phyloP scores from a whole-genome alignment of 257 asterid genomes.

The Fraxinus cuspidata region DNA sequence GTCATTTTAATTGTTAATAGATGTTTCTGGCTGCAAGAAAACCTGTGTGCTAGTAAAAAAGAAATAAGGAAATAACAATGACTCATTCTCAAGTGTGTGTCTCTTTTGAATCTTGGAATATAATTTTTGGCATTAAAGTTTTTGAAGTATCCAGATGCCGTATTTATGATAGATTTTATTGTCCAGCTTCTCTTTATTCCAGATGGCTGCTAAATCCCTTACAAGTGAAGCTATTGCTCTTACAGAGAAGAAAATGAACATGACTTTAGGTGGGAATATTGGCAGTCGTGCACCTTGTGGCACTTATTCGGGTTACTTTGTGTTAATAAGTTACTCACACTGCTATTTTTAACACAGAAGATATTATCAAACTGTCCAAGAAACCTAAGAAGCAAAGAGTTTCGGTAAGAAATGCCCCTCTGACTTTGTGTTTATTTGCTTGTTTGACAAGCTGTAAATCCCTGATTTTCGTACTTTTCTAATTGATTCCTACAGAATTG shows the following conservation, averaged over 20 bases:
- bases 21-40: neutral
- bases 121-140: neutral
- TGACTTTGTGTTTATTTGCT: slow-evolving; percentile 10
- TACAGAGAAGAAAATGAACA: slow-evolving; percentile 95
- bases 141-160: neutral
- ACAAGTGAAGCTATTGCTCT: slow-evolving; percentile 75
- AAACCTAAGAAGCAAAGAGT: slow-evolving; percentile 68
- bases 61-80: neutral
- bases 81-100: neutral
- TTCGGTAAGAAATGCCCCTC: slow-evolving; percentile 45
- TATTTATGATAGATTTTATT: slow-evolving; percentile 8
- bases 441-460: neutral
- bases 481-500: slow-evolving; percentile 52
- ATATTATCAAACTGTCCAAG: slow-evolving; percentile 85
- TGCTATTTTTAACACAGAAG: slow-evolving; percentile 54
- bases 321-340: slow-evolving; percentile 12
- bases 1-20: too few species aligned
- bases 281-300: neutral
- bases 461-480: slow-evolving; percentile 16
- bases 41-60: neutral
- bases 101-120: neutral
- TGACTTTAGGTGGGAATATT: slow-evolving; percentile 68
- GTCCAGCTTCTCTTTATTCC: slow-evolving; percentile 25
- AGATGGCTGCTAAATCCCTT: slow-evolving; percentile 76
- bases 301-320: neutral